These are phyloP conservation scores for Cryphonectria nitschkei DNA, from an alignment of 2,329 filamentous ascomycete species.

Conservation along the genomic window DNA sequence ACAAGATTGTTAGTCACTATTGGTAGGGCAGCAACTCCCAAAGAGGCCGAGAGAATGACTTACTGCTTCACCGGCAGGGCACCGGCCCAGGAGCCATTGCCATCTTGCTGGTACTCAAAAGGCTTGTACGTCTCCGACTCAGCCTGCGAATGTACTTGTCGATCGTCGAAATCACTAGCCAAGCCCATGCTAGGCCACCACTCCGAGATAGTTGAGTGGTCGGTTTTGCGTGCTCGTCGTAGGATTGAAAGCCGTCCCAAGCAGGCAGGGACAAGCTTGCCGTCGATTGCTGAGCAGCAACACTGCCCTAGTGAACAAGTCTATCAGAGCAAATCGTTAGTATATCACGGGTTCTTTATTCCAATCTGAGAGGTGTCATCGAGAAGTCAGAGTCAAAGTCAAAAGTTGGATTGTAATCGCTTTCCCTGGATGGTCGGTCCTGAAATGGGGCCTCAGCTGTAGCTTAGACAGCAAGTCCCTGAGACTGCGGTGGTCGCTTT, in stretches of 20 bases:
- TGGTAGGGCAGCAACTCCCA: neutral
- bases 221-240: conserved; percentile 18
- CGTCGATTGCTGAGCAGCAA: conserved; percentile 29
- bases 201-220: conserved; percentile 30
- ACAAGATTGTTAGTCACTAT: neutral
- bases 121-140: conserved; percentile 64
- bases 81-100: conserved; percentile 88
- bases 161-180: conserved; percentile 69
- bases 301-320: conserved; percentile 19
- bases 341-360: neutral
- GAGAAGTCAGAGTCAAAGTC: neutral
- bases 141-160: conserved; percentile 64
- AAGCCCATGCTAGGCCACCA: conserved; percentile 71
- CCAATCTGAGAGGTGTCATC: neutral
- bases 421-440: neutral
- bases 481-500: neutral
- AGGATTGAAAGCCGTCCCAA: conserved; percentile 16
- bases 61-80: conserved; percentile 94
- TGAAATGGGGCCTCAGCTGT: neutral
- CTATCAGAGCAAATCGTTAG: conserved; percentile 1
- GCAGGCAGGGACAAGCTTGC: conserved; percentile 21
- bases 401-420: neutral
- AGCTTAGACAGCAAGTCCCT: neutral
- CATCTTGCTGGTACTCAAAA: conserved; percentile 87
- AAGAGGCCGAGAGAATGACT: conserved; percentile 33